Evolutionary conservation across 371 early-diverging fungal genomes (phyloP), one percentile per base, ranked within the genome.

Genomic region (Syncephalastrum monosporum): DNA sequence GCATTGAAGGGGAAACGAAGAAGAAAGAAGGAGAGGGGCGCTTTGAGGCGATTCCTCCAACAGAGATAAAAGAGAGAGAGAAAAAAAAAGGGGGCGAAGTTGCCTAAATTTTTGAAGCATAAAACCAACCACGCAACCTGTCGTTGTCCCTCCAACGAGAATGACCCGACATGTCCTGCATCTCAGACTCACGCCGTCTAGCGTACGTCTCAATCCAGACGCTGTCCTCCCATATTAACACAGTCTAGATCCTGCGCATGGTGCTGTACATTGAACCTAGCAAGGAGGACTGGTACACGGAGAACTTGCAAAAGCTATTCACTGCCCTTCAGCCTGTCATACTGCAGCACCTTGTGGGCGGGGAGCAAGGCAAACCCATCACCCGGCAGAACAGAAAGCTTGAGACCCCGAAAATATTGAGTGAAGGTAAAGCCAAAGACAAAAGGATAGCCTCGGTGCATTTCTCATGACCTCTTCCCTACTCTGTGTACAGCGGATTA

Each of bases 221-320:
- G 21, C 21, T 21, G 0, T 2, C 43, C 47, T 47, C 16, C 47
- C 6, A 2, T 10, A 33, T 12, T 33, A 33, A 33, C 1, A 33
- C 38, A 33, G 21, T 10, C 8, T 33, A 63, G 63, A 48, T 53
- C 7, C 27, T 63, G 4, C 45, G 57, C 10, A 57, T 63, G 15
- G 44, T 63, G 16, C 19, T 63, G 0, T 46, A 47, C 27, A 24
- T 63, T 24, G 42, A 51, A 12, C 47, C 52, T 23, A 43, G 42
- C 2, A 57, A 63, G 47, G 49, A 53, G 46, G 50, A 53, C 7
- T 63, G 63, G 63, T 63, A 57, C 47, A 57, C 57, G 29, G 48
- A 57, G 2, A 52, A 53, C 25, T 53, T 25, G 19, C 19, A 41
- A 5, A 24, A 42, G 25, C 16, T 63, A 16, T 15, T 61, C 14